phyloP scores from a whole-genome alignment of 768 basidiomycete genomes.

The Agaricus blazei region DNA sequence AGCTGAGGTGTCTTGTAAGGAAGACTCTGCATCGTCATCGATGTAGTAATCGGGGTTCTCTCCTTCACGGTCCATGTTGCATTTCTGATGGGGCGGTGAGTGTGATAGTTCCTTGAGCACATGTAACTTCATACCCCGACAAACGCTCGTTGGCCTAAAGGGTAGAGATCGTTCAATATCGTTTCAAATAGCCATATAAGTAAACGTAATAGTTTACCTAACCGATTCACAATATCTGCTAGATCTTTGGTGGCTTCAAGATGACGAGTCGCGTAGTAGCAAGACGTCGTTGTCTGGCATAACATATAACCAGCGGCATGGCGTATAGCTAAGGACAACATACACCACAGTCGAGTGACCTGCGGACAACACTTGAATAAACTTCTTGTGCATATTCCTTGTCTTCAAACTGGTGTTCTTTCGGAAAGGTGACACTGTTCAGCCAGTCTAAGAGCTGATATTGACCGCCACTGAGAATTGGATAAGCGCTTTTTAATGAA shows the following conservation, averaged over 20 bases:
- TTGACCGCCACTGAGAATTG: slow-evolving; percentile 52
- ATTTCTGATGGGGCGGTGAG: slow-evolving; percentile 49
- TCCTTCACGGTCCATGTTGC: slow-evolving; percentile 80
- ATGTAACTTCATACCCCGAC: slow-evolving; percentile 58
- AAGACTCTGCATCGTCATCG: slow-evolving; percentile 54
- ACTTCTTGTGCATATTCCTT: slow-evolving; percentile 59
- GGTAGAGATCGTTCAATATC: background rate
- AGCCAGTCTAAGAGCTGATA: slow-evolving; percentile 91
- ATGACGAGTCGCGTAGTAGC: slow-evolving; percentile 86
- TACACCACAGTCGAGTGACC: slow-evolving; percentile 73
- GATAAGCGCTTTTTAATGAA: background rate
- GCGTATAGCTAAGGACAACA: slow-evolving; percentile 22
- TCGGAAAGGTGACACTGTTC: slow-evolving; percentile 78
- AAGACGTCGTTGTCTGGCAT: slow-evolving; percentile 84
- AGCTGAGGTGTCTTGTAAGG: slow-evolving; percentile 54
- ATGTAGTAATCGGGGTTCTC: slow-evolving; percentile 54
- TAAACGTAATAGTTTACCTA: slow-evolving; percentile 41
- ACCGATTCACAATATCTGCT: slow-evolving; percentile 60
- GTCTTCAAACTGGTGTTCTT: slow-evolving; percentile 74
- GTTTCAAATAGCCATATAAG: background rate
- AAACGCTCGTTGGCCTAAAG: slow-evolving; percentile 74
- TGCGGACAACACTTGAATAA: slow-evolving; percentile 68
- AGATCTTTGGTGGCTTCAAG: slow-evolving; percentile 75
- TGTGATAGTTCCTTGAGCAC: background rate
- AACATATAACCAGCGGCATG: background rate